These are phyloP conservation scores for Diplocarpon mali DNA, from an alignment of 2,329 filamentous ascomycete species.

Conservation along the genomic window DNA sequence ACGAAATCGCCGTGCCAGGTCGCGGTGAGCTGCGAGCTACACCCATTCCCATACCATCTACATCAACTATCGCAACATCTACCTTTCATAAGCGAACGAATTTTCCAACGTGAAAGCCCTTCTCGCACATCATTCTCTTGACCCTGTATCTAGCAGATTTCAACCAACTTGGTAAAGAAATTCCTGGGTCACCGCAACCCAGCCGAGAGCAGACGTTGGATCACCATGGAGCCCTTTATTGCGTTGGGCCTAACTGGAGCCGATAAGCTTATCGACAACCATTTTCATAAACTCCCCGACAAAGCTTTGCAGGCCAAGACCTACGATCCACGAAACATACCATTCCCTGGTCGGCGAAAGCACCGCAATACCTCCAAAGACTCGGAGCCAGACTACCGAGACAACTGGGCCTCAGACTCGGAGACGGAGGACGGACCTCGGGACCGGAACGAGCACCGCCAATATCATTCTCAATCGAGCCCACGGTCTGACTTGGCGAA, in stretches of 20 bases:
- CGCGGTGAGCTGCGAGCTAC: no score
- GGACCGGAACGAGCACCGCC: neutral
- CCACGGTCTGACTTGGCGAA: neutral
- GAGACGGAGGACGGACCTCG: neutral
- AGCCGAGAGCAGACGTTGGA: slow-evolving; percentile 2
- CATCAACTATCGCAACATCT: no score
- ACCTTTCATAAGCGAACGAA: no score
- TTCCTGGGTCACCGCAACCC: neutral
- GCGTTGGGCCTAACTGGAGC: slow-evolving; percentile 12
- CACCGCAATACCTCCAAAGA: slow-evolving; percentile 5
- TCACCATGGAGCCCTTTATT: slow-evolving; percentile 10
- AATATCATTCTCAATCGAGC: neutral
- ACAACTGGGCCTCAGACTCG: neutral
- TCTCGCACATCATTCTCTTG: no score
- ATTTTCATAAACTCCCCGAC: slow-evolving; percentile 18
- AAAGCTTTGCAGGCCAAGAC: slow-evolving; percentile 13
- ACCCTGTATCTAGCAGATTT: no score
- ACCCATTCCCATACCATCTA: no score
- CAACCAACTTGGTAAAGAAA: no score
- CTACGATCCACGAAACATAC: slow-evolving; percentile 14
- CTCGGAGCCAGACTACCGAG: neutral
- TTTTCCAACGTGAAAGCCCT: no score
- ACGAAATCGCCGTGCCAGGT: no score
- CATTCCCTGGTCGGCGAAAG: neutral
- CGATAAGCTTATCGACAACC: slow-evolving; percentile 17